Base-by-base conservation (phyloP, 2,329 filamentous ascomycete genomes). In the Nannizziopsis barbatae region DNA sequence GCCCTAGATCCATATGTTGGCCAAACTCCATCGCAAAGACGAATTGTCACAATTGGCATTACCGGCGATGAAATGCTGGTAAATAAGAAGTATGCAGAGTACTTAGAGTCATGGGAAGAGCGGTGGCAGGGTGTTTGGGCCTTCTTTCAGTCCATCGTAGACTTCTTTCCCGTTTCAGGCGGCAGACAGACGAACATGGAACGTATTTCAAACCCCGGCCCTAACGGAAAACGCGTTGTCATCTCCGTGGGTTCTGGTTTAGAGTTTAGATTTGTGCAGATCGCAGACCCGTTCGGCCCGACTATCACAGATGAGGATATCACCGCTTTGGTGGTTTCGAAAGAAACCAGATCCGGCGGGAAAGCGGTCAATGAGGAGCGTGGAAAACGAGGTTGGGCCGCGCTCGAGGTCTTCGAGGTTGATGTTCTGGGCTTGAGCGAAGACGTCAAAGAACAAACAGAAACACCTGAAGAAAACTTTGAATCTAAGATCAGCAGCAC, bases 401-500 rank as follows among this genome's bases (percentile, higher is more conserved):
- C 72, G 18, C 71, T 98, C 35, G 80, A 87, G 20, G 77, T 93
- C 0, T 95, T 87, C 58, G 89, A 94, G 62, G 86, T 96, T 22
- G 86, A 92, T 58, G 86, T 96, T 11, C 74, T 98, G 12, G 84
- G 90, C 64, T 76, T 80, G 2, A 73, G 76, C 35, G 77, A 79
- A 45, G 69, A 73, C 38, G 66, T 71, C n/a, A 68, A 71, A 1
- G 37, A 59, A 42, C 40, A 65, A 57, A n/a, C 69, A 66, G 54
- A 70, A 62, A 58, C 53, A 20, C 64, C 67, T 38, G 64, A 68
- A 10, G 76, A 80, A 49, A 74, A 76, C 55, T 95, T 93, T 65
- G 78, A 81, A 20, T 76, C 77, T 52, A 96, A 95, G 69, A 85
- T 95, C 57, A 94, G 88, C 71, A 95, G 89, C 67, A 93, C 89